Evolutionary conservation across 768 basidiomycete species (phyloP).

Genomic region (Leccinum uliginosum): DNA sequence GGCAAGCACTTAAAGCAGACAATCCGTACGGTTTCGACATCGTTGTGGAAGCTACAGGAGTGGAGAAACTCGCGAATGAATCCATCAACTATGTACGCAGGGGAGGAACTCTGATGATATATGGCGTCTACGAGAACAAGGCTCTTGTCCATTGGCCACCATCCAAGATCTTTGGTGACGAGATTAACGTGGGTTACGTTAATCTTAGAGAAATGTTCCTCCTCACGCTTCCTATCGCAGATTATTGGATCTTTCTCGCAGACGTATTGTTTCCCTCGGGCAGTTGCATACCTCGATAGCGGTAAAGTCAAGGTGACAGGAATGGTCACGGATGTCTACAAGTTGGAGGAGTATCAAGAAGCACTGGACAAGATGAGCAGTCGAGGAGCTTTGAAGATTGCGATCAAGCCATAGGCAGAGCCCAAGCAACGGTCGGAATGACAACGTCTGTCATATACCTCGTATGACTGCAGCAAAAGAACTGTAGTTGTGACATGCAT

Average conservation of each 20-base stretch:
- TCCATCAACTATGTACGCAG: conserved; percentile 86
- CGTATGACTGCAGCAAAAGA: conserved; percentile 1
- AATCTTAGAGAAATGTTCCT: background rate
- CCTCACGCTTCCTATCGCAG: conserved; percentile 32
- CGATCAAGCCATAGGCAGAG: conserved; percentile 45
- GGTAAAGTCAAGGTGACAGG: conserved; percentile 79
- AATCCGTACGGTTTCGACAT: conserved; percentile 89
- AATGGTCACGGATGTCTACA: conserved; percentile 71
- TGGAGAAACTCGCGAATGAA: conserved; percentile 82
- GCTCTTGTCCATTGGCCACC: conserved; percentile 85
- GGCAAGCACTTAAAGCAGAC: conserved; percentile 73
- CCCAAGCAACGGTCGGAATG: background rate
- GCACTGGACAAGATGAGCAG: conserved; percentile 73
- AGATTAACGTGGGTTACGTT: conserved; percentile 46
- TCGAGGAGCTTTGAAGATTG: conserved; percentile 57
- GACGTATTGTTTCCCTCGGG: conserved; percentile 85
- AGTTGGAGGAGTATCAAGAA: conserved; percentile 63
- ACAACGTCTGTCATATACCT: conserved; percentile 14
- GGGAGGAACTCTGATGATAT: conserved; percentile 82
- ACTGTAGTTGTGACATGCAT: background rate
- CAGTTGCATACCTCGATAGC: conserved; percentile 83
- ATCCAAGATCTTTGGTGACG: conserved; percentile 72
- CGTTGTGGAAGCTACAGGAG: conserved; percentile 78
- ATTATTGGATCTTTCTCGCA: conserved; percentile 92
- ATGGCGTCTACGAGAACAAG: conserved; percentile 87